Conservation (phyloP, 2,329 filamentous ascomycete genomes). For the Chalara sp. region DNA sequence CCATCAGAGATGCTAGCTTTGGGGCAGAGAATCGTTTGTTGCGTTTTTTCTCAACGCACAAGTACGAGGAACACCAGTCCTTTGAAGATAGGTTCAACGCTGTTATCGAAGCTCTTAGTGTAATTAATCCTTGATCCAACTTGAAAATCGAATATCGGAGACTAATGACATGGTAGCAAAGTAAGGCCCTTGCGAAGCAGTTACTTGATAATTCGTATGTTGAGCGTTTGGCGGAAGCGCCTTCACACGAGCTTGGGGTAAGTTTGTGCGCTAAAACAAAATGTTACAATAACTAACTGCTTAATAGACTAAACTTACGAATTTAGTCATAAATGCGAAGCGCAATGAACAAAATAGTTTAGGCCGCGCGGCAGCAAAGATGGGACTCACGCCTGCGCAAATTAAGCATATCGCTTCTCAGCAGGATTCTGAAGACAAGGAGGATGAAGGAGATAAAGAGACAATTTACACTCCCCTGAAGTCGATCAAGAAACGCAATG, state of each 20-base stretch:
- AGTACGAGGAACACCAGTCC: conserved; percentile 1
- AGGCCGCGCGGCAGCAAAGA: conserved; percentile 12
- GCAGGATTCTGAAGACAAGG: neutral
- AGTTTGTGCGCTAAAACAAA: neutral
- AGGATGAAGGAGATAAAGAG: neutral
- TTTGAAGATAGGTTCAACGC: conserved; percentile 6
- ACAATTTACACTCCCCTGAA: no score
- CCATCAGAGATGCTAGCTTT: conserved; percentile 2
- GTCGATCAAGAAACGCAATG: no score
- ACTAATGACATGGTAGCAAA: neutral
- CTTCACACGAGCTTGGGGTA: conserved; percentile 16
- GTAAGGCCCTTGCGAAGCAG: conserved; percentile 22
- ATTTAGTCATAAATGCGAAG: conserved; percentile 20
- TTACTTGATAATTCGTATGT: conserved; percentile 17
- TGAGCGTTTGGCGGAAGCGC: conserved; percentile 17
- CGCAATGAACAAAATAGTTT: conserved; percentile 19
- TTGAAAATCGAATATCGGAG: conserved; percentile 4
- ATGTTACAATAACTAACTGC: neutral
- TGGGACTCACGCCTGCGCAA: neutral
- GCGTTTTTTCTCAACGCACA: conserved; percentile 7
- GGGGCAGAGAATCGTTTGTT: conserved; percentile 6
- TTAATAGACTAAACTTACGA: conserved; percentile 17
- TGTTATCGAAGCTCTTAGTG: neutral
- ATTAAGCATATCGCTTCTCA: no score
- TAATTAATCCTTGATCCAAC: neutral